Base-by-base conservation (phyloP, 345 rosid genomes). In the Mallotus nudiflorus region DNA sequence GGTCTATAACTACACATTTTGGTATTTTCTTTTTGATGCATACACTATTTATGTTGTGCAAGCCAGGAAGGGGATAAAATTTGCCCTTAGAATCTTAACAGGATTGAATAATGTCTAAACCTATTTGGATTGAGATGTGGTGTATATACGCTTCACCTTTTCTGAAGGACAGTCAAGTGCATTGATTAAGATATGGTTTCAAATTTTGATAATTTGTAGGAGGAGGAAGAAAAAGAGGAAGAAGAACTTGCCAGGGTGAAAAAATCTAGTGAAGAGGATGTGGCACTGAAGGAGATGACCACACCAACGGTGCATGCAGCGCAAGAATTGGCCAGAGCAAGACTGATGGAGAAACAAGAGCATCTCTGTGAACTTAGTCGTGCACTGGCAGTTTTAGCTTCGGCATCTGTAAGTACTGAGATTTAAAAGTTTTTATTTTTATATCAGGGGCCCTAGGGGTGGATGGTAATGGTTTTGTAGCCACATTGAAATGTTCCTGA, bases 381-480 rank as follows among this genome's bases (percentile, higher is more conserved):
- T 66, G 97, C 99, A 60, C 69, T 91, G 83, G 95, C 97, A 45
- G 85, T 92, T 77, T 80, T 94, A 67, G 97, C 97, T 84, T 90
- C 96, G 22, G 97, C 97, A 71, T 94, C 97, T 71, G 96, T 91
- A 86, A 87, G 89, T 51, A 78, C 67, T 60, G 25, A 40, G 18
- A 65, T 70, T 16, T 54, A 29, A 9, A 67, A 35, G 25, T 19
- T 61, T 68, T 33, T 35, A 45, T 0, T 33, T 49, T 68, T 81
- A 67, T 48, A 60, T 52, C 25, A n/a, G n/a, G n/a, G n/a, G n/a
- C n/a, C n/a, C n/a, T n/a, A n/a, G n/a, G n/a, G n/a, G n/a, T n/a
- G n/a, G n/a, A n/a, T n/a, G n/a, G n/a, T n/a, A n/a, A n/a, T n/a
- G n/a, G n/a, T n/a, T n/a, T n/a, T n/a, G n/a, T n/a, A n/a, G n/a